Conservation (phyloP, 2,329 filamentous ascomycete species). For the Aspergillus flavus region DNA sequence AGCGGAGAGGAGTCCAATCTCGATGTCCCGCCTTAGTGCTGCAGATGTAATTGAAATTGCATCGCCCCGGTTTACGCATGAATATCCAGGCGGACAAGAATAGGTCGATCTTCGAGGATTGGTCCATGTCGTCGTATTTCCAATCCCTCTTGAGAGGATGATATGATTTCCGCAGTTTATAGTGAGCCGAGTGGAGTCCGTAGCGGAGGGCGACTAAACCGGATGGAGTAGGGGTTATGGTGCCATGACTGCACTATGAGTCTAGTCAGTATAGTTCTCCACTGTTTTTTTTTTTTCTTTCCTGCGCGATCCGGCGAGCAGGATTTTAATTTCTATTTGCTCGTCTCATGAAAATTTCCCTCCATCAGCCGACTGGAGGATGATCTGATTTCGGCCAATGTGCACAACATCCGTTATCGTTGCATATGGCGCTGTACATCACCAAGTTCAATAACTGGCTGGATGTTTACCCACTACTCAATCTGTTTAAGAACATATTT, state of each 20-base stretch:
- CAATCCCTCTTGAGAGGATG: background rate
- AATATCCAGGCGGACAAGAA: background rate
- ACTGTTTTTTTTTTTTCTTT: background rate
- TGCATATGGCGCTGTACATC: background rate
- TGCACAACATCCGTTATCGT: background rate
- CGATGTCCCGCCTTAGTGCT: background rate
- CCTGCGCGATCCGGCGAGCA: background rate
- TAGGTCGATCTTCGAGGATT: background rate
- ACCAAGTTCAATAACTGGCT: background rate
- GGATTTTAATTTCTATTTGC: conserved; percentile 3
- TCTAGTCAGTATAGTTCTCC: background rate
- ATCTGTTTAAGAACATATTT: background rate
- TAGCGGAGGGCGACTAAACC: background rate
- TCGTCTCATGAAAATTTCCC: background rate
- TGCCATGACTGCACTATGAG: background rate
- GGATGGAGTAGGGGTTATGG: background rate
- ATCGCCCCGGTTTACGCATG: background rate
- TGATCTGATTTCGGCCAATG: background rate
- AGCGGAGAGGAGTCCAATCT: background rate
- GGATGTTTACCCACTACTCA: background rate
- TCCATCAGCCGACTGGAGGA: background rate
- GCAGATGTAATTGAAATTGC: background rate
- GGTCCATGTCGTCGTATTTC: background rate
- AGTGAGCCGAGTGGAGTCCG: background rate
- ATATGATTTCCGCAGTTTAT: background rate